Evolutionary conservation across 2,329 filamentous ascomycete genomes (phyloP), one percentile per base, ranked within the genome.

Genomic region (Salinomyces thailandicus): DNA sequence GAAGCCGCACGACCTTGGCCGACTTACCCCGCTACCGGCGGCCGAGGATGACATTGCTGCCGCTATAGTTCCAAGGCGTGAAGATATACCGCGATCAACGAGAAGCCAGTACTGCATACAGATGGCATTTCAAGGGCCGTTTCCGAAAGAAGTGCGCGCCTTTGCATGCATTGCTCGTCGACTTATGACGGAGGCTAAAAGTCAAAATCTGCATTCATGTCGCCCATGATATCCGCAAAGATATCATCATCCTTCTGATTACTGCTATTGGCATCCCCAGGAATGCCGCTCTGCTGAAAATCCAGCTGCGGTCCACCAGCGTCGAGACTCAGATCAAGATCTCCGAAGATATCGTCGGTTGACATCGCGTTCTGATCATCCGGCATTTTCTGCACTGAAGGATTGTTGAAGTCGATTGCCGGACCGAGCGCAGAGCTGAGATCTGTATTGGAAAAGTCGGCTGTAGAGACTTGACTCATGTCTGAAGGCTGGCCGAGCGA

Each of bases 191-290:
- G n/a, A n/a, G n/a, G n/a, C 22, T 26, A 26, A 26, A 30, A 30
- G 15, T 35, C 31, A 7, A 43, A 24, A 17, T 55, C 47, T 33
- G 50, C 52, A n/a, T 48, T 48, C 50, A 54, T 36, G 17, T 49
- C 49, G 9, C 44, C 47, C 47, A 65, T 62, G 43, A 69, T 45
- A 1, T 60, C 65, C 43, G 63, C 66, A 42, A 61, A 62, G 27
- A 62, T 61, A 37, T 62, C 60, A 18, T 62, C 60, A 15, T 62
- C 59, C 19, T 47, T 55, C 53, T 42, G 28, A 37, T 31, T 44
- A n/a, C 33, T 36, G 20, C 40, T 39, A 35, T 45, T 35, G n/a
- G 35, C 42, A 12, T 34, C 18, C 9, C 29, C 43, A 24, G 14
- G 43, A 39, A 27, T 41, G n/a, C 20, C 31, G 14, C 34, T 36